Percentiles rank a stretch among this genome's conserved stretches.
phyloP scores from a whole-genome alignment of 1,139 yeast species.

The Suhomyces anneliseae region DNA sequence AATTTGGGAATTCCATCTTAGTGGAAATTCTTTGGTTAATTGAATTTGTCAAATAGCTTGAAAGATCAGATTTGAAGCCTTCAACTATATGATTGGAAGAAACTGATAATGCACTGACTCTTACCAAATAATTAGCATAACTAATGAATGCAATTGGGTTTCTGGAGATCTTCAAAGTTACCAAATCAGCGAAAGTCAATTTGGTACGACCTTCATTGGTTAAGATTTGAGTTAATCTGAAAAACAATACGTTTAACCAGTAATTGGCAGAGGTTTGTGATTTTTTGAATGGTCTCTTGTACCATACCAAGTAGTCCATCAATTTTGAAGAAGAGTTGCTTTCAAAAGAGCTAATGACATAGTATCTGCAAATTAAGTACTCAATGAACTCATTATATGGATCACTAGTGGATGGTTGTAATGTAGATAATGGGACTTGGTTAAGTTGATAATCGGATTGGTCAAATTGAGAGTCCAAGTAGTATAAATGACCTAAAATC shows the following conservation, averaged over 20 bases:
- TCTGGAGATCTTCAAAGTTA: constrained; percentile 24
- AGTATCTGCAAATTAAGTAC: constrained; percentile 39
- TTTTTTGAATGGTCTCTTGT: constrained; percentile 30
- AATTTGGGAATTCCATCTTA: constrained; percentile 35
- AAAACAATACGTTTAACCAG: constrained; percentile 40
- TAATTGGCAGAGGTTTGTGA: constrained; percentile 39
- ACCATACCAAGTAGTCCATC: constrained; percentile 31
- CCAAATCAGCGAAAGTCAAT: constrained; percentile 19
- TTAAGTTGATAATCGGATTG: constrained; percentile 21
- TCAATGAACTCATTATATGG: constrained; percentile 27
- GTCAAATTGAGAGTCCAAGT: constrained; percentile 28
- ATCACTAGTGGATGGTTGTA: constrained; percentile 5
- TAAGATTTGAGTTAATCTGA: constrained; percentile 25
- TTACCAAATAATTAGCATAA: constrained; percentile 31
- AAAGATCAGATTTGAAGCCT: constrained; percentile 34
- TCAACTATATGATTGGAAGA: constrained; percentile 22
- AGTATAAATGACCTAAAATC: constrained; percentile 39
- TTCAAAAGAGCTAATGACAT: constrained; percentile 35
- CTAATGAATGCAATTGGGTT: constrained; percentile 30
- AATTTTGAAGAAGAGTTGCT: constrained; percentile 26
- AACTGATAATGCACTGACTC: constrained; percentile 15
- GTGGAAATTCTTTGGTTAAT: constrained; percentile 22
- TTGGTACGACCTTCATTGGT: constrained; percentile 21
- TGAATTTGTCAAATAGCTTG: constrained; percentile 26
- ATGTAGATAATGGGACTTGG: constrained; percentile 7